Conservation (phyloP, 1,139 yeast species). For the Diutina neorugosa region DNA sequence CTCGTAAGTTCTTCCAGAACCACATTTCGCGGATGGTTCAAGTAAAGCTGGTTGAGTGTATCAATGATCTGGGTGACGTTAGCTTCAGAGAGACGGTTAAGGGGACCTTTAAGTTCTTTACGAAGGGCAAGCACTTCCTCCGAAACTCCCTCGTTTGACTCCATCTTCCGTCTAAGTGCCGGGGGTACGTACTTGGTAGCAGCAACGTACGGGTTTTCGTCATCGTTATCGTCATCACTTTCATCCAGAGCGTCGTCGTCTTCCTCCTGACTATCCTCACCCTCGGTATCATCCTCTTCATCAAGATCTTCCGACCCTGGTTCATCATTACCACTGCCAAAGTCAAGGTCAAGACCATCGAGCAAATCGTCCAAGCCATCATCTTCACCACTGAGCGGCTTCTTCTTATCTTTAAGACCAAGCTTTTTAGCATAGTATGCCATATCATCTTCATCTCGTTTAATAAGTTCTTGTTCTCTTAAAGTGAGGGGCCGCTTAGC, state of each 20-base stretch:
- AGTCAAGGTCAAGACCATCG: constrained; percentile 66
- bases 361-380: constrained; percentile 64
- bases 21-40: constrained; percentile 58
- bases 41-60: constrained; percentile 53
- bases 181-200: constrained; percentile 65
- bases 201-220: constrained; percentile 9
- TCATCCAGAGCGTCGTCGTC: constrained; percentile 11
- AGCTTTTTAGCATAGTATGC: constrained; percentile 73
- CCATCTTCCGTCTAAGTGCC: constrained; percentile 48
- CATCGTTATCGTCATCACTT: constrained; percentile 14
- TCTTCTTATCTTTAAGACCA: constrained; percentile 44
- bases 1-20: constrained; percentile 61
- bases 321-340: constrained; percentile 11
- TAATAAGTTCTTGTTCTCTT: constrained; percentile 24
- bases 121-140: constrained; percentile 41
- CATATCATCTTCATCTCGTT: constrained; percentile 56
- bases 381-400: constrained; percentile 42
- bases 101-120: constrained; percentile 61
- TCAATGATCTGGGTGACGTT: constrained; percentile 61
- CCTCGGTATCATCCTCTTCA: constrained; percentile 6
- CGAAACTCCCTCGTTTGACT: constrained; percentile 27
- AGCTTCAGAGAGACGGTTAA: constrained; percentile 80
- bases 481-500: constrained; percentile 16
- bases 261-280: constrained; percentile 15
- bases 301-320: constrained; percentile 2